A percentile compares a stretch with the other conserved stretches of the same genome.
Conservation (phyloP, 148 eudicot genomes). For the Rheum nobile region DNA sequence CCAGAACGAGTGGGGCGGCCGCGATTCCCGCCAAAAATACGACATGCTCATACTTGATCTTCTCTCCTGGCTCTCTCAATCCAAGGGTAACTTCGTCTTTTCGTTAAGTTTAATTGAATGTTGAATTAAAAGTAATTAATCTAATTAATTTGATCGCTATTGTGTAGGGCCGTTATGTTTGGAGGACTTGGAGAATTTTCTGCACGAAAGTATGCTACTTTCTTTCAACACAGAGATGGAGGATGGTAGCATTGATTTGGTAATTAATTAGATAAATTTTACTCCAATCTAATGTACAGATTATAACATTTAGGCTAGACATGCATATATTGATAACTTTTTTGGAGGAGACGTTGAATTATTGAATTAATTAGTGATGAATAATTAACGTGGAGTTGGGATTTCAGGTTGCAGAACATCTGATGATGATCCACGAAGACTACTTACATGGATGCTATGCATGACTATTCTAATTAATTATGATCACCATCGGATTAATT, state of each 20-base stretch:
- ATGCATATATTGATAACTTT: too few relatives aligned
- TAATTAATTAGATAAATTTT: conserved; percentile 8
- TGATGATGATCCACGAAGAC: conserved; percentile 36
- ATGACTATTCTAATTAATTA: background rate
- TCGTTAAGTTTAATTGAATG: background rate
- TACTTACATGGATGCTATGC: conserved; percentile 19
- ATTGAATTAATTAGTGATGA: background rate
- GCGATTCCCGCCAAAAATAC: conserved; percentile 38
- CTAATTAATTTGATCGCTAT: background rate
- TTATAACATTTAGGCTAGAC: too few relatives aligned
- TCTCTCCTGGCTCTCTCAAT: conserved; percentile 31
- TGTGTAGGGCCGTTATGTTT: conserved; percentile 19
- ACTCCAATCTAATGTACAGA: too few relatives aligned
- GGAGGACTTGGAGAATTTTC: conserved; percentile 50
- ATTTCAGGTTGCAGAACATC: conserved; percentile 25
- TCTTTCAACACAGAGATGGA: conserved; percentile 74
- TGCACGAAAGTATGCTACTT: conserved; percentile 46
- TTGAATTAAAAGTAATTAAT: background rate
- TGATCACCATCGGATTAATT: background rate
- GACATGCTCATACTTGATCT: conserved; percentile 36
- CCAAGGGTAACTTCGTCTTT: conserved; percentile 25
- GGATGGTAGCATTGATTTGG: conserved; percentile 78
- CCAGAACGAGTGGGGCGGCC: conserved; percentile 53
- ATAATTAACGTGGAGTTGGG: background rate
- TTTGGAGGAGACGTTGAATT: too few relatives aligned